Conservation (phyloP, 306 rosid genomes). For the Castanopsis chinensis region DNA sequence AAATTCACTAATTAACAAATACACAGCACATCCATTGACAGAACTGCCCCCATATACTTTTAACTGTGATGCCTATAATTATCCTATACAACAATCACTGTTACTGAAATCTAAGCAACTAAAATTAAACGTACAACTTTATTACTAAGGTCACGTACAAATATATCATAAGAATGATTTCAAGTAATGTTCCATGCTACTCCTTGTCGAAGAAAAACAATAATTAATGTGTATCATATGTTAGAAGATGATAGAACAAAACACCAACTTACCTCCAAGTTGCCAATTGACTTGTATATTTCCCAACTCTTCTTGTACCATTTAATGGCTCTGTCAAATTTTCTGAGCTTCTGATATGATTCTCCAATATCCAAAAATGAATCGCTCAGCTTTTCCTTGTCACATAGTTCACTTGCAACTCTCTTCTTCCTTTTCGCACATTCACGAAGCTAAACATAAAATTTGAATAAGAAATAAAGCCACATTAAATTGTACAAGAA, state of each 20-base stretch:
- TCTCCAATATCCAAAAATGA: slow-evolving; percentile 69
- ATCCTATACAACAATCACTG: neutral
- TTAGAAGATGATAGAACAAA: slow-evolving; percentile 4
- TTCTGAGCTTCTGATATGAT: slow-evolving; percentile 77
- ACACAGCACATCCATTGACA: slow-evolving; percentile 11
- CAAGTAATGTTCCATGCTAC: neutral
- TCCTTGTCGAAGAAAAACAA: neutral
- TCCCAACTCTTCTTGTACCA: slow-evolving; percentile 87
- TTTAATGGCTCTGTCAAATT: slow-evolving; percentile 64
- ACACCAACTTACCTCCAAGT: slow-evolving; percentile 65
- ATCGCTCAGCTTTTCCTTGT: slow-evolving; percentile 72
- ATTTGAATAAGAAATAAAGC: slow-evolving; percentile 28
- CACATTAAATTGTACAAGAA: neutral
- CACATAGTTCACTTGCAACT: slow-evolving; percentile 64
- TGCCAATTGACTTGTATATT: slow-evolving; percentile 58
- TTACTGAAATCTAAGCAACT: slow-evolving; percentile 14
- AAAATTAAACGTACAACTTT: slow-evolving; percentile 4
- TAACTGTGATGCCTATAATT: slow-evolving; percentile 11
- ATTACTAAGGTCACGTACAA: neutral
- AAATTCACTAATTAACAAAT: slow-evolving; percentile 23
- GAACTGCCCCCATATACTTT: neutral
- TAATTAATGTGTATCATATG: neutral
- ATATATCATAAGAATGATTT: neutral
- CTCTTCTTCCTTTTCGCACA: slow-evolving; percentile 79
- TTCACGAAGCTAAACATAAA: slow-evolving; percentile 56